A percentile compares a stretch with the other conserved stretches of the same genome.
These are phyloP conservation scores for Cryptococcus sp. DNA, from an alignment of 1,284 basidiomycete species.

Conservation along the genomic window DNA sequence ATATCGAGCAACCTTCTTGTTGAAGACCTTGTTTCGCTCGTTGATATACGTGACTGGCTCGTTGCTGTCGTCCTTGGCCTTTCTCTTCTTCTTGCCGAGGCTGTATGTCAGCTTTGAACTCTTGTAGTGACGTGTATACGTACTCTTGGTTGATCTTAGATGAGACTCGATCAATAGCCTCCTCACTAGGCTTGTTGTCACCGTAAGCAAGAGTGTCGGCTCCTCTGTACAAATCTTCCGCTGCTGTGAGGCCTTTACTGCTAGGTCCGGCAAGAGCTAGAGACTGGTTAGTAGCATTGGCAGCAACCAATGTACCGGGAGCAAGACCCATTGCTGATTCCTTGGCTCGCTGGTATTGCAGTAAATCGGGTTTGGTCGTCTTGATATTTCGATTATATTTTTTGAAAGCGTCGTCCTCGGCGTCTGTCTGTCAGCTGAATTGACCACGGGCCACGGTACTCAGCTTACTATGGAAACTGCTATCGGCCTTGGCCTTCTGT, in stretches of 20 bases:
- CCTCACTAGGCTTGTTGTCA: conserved; percentile 88
- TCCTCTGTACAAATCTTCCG: conserved; percentile 79
- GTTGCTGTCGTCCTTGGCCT: conserved; percentile 87
- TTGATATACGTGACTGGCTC: conserved; percentile 99
- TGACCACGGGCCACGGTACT: background rate
- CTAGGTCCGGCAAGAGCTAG: conserved; percentile 30
- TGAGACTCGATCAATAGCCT: conserved; percentile 88
- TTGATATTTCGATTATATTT: conserved; percentile 89
- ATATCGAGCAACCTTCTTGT: conserved; percentile 95
- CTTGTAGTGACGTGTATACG: conserved; percentile 43
- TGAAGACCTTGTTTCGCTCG: conserved; percentile 96
- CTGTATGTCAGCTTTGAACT: conserved; percentile 46
- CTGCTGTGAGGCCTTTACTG: conserved; percentile 52
- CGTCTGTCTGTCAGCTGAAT: conserved; percentile 56
- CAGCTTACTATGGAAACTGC: conserved; percentile 43
- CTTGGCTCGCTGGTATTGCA: conserved; percentile 79
- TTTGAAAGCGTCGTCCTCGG: conserved; percentile 78
- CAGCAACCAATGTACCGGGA: conserved; percentile 57
- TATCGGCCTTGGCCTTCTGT: conserved; percentile 56
- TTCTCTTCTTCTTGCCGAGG: conserved; percentile 65
- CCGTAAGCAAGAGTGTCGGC: conserved; percentile 87
- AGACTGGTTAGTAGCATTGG: conserved; percentile 39
- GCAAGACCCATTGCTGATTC: conserved; percentile 71
- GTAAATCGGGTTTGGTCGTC: conserved; percentile 77
- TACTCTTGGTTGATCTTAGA: conserved; percentile 90